Percentiles rank a stretch among this genome's conserved stretches.
phyloP scores from a whole-genome alignment of 768 basidiomycete species.

The Serendipita indica region DNA sequence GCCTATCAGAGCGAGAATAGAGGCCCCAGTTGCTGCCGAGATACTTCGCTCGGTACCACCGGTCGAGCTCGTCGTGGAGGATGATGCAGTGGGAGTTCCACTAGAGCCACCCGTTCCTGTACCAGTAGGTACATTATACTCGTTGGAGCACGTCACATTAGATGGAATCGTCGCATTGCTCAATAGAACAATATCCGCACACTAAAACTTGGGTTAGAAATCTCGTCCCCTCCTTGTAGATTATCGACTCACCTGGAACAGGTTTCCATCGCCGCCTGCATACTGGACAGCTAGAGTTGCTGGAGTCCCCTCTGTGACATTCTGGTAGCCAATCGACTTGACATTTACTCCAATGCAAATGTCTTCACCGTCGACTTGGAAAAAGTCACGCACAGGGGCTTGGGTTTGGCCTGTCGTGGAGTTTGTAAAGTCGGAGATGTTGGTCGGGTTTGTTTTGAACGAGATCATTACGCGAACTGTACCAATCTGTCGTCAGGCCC shows the following conservation, averaged over 20 bases:
- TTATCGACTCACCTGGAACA: conserved; percentile 44
- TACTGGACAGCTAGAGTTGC: conserved; percentile 59
- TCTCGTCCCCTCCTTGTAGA: background rate
- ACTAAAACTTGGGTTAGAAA: conserved; percentile 31
- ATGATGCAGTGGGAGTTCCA: background rate
- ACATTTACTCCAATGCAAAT: conserved; percentile 55
- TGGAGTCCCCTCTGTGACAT: conserved; percentile 46
- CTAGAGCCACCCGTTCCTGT: background rate
- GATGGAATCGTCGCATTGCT: conserved; percentile 35
- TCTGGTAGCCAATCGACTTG: conserved; percentile 31
- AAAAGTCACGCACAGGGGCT: conserved; percentile 32
- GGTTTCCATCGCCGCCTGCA: conserved; percentile 52
- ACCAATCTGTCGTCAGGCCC: conserved; percentile 24
- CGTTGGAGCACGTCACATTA: conserved; percentile 16
- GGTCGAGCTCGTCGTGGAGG: background rate
- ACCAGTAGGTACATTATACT: background rate
- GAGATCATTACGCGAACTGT: conserved; percentile 30
- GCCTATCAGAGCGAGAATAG: background rate
- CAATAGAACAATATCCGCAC: conserved; percentile 63
- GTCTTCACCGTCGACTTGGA: conserved; percentile 42
- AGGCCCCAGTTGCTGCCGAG: background rate
- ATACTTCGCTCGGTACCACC: no score
- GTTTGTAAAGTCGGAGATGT: conserved; percentile 46
- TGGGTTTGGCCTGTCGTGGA: conserved; percentile 22
- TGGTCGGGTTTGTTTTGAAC: conserved; percentile 39